phyloP scores from a whole-genome alignment of 2,329 filamentous ascomycete species.

The Rhynchosporium secalis region DNA sequence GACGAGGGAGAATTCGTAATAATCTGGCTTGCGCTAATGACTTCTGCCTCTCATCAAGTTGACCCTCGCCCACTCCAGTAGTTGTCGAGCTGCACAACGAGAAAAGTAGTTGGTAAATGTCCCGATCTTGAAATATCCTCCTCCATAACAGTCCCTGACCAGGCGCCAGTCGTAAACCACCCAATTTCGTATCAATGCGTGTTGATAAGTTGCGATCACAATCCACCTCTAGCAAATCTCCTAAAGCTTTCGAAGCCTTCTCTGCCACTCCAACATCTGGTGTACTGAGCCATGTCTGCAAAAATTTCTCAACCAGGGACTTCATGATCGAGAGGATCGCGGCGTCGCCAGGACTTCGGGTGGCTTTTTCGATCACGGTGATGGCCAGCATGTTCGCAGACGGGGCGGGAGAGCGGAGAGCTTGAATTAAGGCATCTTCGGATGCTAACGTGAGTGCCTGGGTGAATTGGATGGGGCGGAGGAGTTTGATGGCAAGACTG shows the following conservation, averaged over 20 bases:
- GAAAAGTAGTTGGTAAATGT: constrained; percentile 49
- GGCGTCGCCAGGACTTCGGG: constrained; percentile 49
- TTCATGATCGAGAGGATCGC: constrained; percentile 53
- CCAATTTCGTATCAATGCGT: constrained; percentile 35
- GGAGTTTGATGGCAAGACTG: constrained; percentile 55
- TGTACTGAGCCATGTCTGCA: constrained; percentile 54
- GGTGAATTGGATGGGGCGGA: constrained; percentile 53
- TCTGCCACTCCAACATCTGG: constrained; percentile 58
- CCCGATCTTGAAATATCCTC: constrained; percentile 49
- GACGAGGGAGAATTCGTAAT: constrained; percentile 37
- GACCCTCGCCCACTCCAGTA: constrained; percentile 24
- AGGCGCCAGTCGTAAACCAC: constrained; percentile 42
- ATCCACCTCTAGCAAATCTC: constrained; percentile 57
- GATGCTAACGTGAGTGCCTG: constrained; percentile 54
- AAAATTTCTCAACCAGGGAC: constrained; percentile 48
- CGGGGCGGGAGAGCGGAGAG: constrained; percentile 54
- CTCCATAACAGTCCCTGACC: constrained; percentile 55
- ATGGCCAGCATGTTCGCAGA: constrained; percentile 60
- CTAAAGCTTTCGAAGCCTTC: constrained; percentile 51
- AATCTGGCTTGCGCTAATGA: constrained; percentile 40
- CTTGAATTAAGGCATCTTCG: constrained; percentile 51
- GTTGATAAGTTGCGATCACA: constrained; percentile 43
- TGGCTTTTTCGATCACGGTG: constrained; percentile 56
- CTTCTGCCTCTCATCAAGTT: constrained; percentile 38
- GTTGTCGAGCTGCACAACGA: constrained; percentile 40